These are phyloP conservation scores for Capsicum chinense DNA, from an alignment of 257 asterid genomes.

Conservation along the genomic window DNA sequence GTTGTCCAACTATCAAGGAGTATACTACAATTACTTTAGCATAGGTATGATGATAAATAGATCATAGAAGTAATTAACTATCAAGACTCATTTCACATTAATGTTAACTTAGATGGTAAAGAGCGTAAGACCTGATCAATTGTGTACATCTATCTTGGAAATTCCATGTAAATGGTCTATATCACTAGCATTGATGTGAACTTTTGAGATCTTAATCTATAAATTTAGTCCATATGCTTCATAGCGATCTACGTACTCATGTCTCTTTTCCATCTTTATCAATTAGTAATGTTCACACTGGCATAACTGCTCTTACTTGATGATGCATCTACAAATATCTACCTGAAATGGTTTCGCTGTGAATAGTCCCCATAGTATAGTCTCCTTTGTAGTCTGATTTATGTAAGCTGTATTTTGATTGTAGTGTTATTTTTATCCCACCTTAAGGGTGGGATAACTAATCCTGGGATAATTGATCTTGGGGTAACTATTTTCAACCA, in stretches of 20 bases:
- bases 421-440: too few relatives aligned
- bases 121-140: not conserved
- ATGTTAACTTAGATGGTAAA: conserved; percentile 12
- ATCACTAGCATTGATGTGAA: not conserved
- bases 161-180: not conserved
- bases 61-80: not conserved
- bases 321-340: conserved; percentile 25
- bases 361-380: not conserved
- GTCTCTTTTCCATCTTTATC: conserved; percentile 17
- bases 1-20: conserved; percentile 79
- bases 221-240: not conserved
- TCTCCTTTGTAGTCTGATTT: not conserved
- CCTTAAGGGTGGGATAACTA: too few relatives aligned
- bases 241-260: not conserved
- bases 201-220: not conserved
- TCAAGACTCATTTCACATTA: conserved; percentile 1
- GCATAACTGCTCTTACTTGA: not conserved
- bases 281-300: not conserved
- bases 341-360: not conserved
- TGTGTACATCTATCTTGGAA: conserved; percentile 17
- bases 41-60: conserved; percentile 55
- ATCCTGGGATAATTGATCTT: too few relatives aligned
- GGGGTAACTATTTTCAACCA: too few relatives aligned
- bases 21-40: conserved; percentile 95
- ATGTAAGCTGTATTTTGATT: not conserved